Evolutionary conservation across 1,139 yeast genomes (phyloP).

Genomic region (Suhomyces anneliseae): DNA sequence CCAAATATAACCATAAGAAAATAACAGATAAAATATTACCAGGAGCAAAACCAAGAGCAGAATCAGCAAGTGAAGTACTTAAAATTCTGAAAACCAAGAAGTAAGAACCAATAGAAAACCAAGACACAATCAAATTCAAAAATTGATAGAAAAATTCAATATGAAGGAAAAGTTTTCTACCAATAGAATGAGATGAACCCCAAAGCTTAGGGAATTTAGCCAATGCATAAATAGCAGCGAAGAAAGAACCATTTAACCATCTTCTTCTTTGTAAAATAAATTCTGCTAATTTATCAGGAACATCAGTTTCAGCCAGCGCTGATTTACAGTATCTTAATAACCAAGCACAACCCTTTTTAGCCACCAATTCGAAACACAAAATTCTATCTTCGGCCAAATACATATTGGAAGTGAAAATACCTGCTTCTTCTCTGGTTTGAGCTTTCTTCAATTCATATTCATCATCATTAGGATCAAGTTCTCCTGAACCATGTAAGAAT

Average conservation of each 20-base stretch:
- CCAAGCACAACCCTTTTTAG: constrained; percentile 46
- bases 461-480: constrained; percentile 47
- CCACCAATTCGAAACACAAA: constrained; percentile 49
- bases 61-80: constrained; percentile 64
- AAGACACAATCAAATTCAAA: constrained; percentile 53
- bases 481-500: constrained; percentile 47
- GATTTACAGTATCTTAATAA: constrained; percentile 46
- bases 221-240: constrained; percentile 49
- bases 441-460: constrained; percentile 42
- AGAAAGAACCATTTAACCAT: constrained; percentile 53
- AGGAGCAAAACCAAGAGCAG: constrained; percentile 57
- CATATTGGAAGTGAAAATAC: constrained; percentile 52
- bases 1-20: constrained; percentile 85
- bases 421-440: constrained; percentile 47
- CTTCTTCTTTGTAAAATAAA: constrained; percentile 51
- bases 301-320: constrained; percentile 52
- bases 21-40: constrained; percentile 79
- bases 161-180: constrained; percentile 44
- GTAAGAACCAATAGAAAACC: constrained; percentile 83
- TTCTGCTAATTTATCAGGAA: constrained; percentile 48
- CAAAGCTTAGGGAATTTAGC: constrained; percentile 47
- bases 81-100: constrained; percentile 78
- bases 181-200: constrained; percentile 43
- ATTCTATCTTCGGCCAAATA: constrained; percentile 53
- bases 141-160: constrained; percentile 46